Evolutionary conservation across 2,329 filamentous ascomycete species (phyloP).

Genomic region (Monosporascus sp.): DNA sequence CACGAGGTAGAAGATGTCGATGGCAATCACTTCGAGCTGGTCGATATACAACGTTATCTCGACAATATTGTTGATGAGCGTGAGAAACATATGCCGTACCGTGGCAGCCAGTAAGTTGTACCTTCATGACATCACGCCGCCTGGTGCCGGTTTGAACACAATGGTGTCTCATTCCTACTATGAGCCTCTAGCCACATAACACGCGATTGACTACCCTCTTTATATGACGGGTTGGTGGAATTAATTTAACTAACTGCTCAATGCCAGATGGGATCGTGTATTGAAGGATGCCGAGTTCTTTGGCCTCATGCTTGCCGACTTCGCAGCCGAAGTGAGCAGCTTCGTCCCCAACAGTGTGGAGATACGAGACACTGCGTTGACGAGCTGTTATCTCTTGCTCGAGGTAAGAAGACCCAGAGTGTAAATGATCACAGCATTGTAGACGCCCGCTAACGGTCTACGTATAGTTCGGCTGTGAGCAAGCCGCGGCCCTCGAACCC

Average conservation of each 20-base stretch:
- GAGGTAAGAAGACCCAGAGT: slow-evolving; percentile 23
- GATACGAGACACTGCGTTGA: slow-evolving; percentile 28
- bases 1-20: slow-evolving; percentile 23
- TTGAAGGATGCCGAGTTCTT: slow-evolving; percentile 36
- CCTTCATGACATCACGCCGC: too few species aligned
- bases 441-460: too few species aligned
- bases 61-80: slow-evolving; percentile 33
- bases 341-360: slow-evolving; percentile 20
- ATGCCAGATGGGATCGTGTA: slow-evolving; percentile 30
- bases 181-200: too few species aligned
- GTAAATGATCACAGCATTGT: too few species aligned
- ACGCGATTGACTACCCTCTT: too few species aligned
- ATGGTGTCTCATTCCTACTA: too few species aligned
- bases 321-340: slow-evolving; percentile 27
- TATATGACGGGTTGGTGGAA: too few species aligned
- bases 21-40: slow-evolving; percentile 18
- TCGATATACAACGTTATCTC: slow-evolving; percentile 28
- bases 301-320: slow-evolving; percentile 32
- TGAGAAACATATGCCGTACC: slow-evolving; percentile 34
- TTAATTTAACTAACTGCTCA: too few species aligned
- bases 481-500: slow-evolving; percentile 32
- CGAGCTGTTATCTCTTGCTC: slow-evolving; percentile 32
- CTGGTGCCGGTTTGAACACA: too few species aligned
- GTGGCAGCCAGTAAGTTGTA: slow-evolving; percentile 26
- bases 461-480: slow-evolving; percentile 31